A percentile compares a stretch with the other conserved stretches of the same genome.
Conservation (phyloP, 2,329 filamentous ascomycete species). For the Ophiostoma himal-ulmi region DNA sequence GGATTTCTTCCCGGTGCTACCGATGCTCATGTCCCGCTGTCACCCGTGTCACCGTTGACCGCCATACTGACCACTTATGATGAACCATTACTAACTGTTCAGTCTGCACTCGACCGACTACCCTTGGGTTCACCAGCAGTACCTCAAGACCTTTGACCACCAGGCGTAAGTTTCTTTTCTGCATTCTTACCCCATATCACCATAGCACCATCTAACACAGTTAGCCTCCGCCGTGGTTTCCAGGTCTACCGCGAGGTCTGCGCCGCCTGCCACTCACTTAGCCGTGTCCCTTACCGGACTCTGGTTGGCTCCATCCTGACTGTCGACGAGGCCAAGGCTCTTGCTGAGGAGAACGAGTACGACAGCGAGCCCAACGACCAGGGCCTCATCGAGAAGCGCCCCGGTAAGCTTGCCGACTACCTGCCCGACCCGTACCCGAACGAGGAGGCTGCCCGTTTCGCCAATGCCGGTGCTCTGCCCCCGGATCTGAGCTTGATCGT, state of each 20-base stretch:
- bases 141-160: constrained; percentile 94
- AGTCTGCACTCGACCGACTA: constrained; percentile 90
- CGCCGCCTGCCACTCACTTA: constrained; percentile 93
- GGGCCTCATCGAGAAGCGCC: constrained; percentile 96
- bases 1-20: constrained; percentile 1
- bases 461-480: constrained; percentile 96
- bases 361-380: constrained; percentile 96
- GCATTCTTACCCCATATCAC: constrained; percentile 43
- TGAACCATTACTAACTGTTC: constrained; percentile 31
- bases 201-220: constrained; percentile 8
- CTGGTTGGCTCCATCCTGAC: constrained; percentile 90
- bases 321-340: constrained; percentile 92
- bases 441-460: constrained; percentile 94
- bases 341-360: constrained; percentile 98
- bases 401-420: constrained; percentile 98
- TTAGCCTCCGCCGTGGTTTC: constrained; percentile 94
- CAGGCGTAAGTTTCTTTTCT: constrained; percentile 64
- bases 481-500: constrained; percentile 96
- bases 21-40: not conserved
- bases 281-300: constrained; percentile 85
- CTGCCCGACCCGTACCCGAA: constrained; percentile 95
- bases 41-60: not conserved
- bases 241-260: constrained; percentile 99
- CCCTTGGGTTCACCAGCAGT: constrained; percentile 91
- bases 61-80: too few species aligned